Base-by-base conservation (phyloP, 2,329 filamentous ascomycete genomes). In the Phoma herbarum region DNA sequence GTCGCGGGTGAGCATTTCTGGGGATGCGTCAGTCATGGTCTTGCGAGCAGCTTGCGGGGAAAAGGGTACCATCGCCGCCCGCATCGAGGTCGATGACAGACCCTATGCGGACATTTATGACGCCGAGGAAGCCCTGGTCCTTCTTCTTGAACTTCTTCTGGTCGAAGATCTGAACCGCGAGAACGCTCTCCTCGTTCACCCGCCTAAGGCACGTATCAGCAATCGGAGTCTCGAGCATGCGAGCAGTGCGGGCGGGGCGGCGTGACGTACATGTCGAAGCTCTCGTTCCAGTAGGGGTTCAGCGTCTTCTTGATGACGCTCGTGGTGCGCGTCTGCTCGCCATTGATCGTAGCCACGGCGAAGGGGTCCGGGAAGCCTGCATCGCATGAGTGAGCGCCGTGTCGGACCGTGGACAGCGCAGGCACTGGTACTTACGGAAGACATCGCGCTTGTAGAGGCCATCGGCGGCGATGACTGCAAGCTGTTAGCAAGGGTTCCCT, bases 81-180 rank as follows among this genome's bases (percentile, higher is more conserved):
- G 92, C 87, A 63, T 91, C 89, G 65, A 99, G 83, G 76, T 97
- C 94, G 69, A 99, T 92, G 37, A 95, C 90, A 83, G 96, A 93
- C 70, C 95, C 95, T 67, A 99, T 90, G 59, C 93, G 90, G 70
- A 99, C 90, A 77, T 99, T 99, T 74, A 99, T 97, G 53, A 99
- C 95, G 57, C 95, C 95, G 7, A 99, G 84, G 75, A 99, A 99
- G 9, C 95, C 95, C 78, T 99, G 95, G 71, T 99, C 95, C 92
- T 98, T 99, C 87, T 99, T 99, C 85, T 99, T 99, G 83, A 99
- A 99, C 82, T 99, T 99, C 84, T 97, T 97, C 81, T 99, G 95
- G 79, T 99, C 95, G 76, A 99, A 99, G 54, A 99, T 97, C 77
- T 99, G 95, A 45, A 99, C 93, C 8, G 95, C 95, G 46, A 99